Evolutionary conservation across 345 rosid species (phyloP).

Genomic region (Boechera stricta): DNA sequence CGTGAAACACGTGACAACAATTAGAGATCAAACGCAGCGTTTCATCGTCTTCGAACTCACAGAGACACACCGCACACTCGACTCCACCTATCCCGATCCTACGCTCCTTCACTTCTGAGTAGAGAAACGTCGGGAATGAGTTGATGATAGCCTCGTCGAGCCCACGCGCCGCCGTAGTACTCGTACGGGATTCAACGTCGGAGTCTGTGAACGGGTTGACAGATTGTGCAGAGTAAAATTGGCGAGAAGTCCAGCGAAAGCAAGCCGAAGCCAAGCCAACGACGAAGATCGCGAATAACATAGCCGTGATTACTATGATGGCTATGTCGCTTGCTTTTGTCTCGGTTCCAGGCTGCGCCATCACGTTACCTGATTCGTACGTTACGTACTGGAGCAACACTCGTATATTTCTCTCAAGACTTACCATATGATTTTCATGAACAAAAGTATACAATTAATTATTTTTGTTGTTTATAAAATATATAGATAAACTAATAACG

Average conservation of each 20-base stretch:
- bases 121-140: slow-evolving; percentile 69
- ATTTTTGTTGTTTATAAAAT: background rate
- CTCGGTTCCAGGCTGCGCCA: background rate
- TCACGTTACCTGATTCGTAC: slow-evolving; percentile 32
- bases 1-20: slow-evolving; percentile 80
- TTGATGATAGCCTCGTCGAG: slow-evolving; percentile 55
- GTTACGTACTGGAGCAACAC: slow-evolving; percentile 30
- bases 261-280: slow-evolving; percentile 69
- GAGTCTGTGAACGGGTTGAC: background rate
- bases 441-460: background rate
- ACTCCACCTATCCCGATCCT: slow-evolving; percentile 59
- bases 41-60: slow-evolving; percentile 77
- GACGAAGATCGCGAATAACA: slow-evolving; percentile 56
- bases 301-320: slow-evolving; percentile 53
- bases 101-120: slow-evolving; percentile 66
- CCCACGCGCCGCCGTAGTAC: slow-evolving; percentile 45
- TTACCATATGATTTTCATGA: slow-evolving; percentile 10
- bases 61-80: slow-evolving; percentile 83
- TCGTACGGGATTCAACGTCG: slow-evolving; percentile 27
- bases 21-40: slow-evolving; percentile 74
- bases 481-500: background rate
- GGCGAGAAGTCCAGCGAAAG: slow-evolving; percentile 52
- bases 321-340: slow-evolving; percentile 49
- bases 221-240: background rate
- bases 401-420: background rate